phyloP scores from a whole-genome alignment of 805 yeast genomes.

The Candida wancherniae region DNA sequence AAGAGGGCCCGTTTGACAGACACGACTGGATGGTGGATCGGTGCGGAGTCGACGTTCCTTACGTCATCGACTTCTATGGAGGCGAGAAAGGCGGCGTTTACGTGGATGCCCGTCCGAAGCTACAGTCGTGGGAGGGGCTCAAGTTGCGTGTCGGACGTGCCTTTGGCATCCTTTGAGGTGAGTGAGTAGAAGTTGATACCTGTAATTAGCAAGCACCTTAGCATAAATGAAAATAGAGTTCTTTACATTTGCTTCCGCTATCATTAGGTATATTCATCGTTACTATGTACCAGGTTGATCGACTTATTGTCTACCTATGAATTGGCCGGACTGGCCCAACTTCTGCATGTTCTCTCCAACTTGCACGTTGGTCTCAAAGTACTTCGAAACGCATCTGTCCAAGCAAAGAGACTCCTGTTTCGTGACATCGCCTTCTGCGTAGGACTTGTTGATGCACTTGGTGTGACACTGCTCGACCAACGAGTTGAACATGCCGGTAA shows the following conservation, averaged over 20 bases:
- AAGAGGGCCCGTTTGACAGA: constrained; percentile 83
- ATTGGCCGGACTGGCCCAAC: constrained; percentile 43
- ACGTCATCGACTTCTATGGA: constrained; percentile 86
- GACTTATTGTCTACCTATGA: constrained; percentile 36
- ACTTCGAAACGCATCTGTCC: constrained; percentile 94
- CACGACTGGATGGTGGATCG: constrained; percentile 92
- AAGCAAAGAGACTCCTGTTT: constrained; percentile 82
- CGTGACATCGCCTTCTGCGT: constrained; percentile 67
- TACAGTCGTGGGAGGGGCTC: constrained; percentile 76
- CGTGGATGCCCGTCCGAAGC: constrained; percentile 88
- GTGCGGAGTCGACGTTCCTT: constrained; percentile 79
- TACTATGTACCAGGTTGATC: constrained; percentile 4
- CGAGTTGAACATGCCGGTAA: constrained; percentile 94
- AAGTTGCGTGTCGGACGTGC: constrained; percentile 62
- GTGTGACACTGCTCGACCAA: constrained; percentile 83
- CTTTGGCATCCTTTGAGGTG: constrained; percentile 37
- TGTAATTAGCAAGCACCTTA: constrained; percentile 1
- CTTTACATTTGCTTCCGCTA: not conserved
- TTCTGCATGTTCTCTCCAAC: constrained; percentile 74
- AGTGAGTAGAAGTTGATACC: not conserved
- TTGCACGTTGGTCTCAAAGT: constrained; percentile 89
- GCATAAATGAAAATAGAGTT: not conserved
- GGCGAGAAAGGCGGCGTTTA: constrained; percentile 52
- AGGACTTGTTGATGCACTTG: constrained; percentile 70
- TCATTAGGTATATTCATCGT: constrained; percentile 4